Conservation (phyloP, 441 rosid species). For the Capsella rubella region DNA sequence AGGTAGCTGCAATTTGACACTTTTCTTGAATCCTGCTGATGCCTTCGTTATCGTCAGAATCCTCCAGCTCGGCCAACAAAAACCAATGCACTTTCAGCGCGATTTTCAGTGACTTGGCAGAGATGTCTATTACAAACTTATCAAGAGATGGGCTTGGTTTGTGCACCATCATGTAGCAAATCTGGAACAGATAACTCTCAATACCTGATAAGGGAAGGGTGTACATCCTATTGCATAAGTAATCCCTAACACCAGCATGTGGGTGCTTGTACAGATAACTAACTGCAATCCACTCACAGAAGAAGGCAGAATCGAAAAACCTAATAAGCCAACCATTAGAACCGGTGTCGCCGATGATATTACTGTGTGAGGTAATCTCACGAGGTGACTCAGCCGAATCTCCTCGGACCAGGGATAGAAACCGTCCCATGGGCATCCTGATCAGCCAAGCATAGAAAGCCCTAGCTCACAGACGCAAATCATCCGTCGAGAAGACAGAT, state of each 20-base stretch:
- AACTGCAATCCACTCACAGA: constrained; percentile 99
- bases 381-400: constrained; percentile 86
- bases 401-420: constrained; percentile 81
- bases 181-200: constrained; percentile 94
- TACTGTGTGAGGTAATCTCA: constrained; percentile 74
- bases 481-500: constrained; percentile 46
- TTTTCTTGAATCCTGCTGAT: constrained; percentile 95
- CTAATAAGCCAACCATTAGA: constrained; percentile 98
- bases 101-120: constrained; percentile 84
- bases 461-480: constrained; percentile 43
- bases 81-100: constrained; percentile 99
- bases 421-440: constrained; percentile 92
- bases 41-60: constrained; percentile 95
- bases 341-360: constrained; percentile 72
- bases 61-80: constrained; percentile 95
- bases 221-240: constrained; percentile 98
- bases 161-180: constrained; percentile 93
- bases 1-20: constrained; percentile 96
- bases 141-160: constrained; percentile 98
- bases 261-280: constrained; percentile 98
- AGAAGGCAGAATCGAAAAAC: constrained; percentile 95
- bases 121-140: constrained; percentile 94
- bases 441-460: constrained; percentile 57
- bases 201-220: constrained; percentile 88
- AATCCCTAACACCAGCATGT: constrained; percentile 92